These are phyloP conservation scores for Lactarius quietus DNA, from an alignment of 768 basidiomycete species.

Conservation along the genomic window DNA sequence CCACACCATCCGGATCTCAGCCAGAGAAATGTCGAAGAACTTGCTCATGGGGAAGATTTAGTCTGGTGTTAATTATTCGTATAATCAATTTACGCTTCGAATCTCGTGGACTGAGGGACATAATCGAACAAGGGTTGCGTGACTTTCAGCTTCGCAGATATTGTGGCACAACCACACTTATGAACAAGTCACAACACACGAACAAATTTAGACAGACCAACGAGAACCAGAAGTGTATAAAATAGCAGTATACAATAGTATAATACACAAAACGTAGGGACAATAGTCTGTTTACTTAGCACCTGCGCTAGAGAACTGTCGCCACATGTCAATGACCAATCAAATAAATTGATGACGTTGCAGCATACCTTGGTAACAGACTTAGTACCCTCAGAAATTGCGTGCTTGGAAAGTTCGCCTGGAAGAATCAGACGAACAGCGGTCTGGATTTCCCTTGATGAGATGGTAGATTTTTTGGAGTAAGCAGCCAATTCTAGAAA, in stretches of 20 bases:
- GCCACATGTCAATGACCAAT: constrained; percentile 16
- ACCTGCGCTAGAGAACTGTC: constrained; percentile 67
- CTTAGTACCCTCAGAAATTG: constrained; percentile 92
- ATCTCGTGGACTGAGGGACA: neutral
- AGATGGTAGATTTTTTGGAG: constrained; percentile 99
- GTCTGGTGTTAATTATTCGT: neutral
- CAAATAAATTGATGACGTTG: neutral
- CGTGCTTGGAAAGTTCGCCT: constrained; percentile 97
- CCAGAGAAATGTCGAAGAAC: constrained; percentile 78
- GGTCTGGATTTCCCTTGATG: constrained; percentile 97
- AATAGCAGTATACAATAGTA: constrained; percentile 33
- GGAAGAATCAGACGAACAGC: constrained; percentile 93
- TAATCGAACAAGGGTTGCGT: too few relatives aligned
- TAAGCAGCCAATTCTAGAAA: constrained; percentile 46
- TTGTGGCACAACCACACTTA: too few relatives aligned
- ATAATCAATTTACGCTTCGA: neutral
- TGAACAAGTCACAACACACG: too few relatives aligned
- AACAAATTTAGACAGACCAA: neutral
- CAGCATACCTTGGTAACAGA: constrained; percentile 56
- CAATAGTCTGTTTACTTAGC: constrained; percentile 48
- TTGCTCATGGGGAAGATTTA: constrained; percentile 85
- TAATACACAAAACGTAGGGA: constrained; percentile 15
- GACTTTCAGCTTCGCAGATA: too few relatives aligned
- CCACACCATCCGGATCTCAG: constrained; percentile 73
- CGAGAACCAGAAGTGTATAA: constrained; percentile 18